Percentiles rank a stretch among this genome's conserved stretches.
Evolutionary conservation across 202 grass and related monocot genomes (phyloP).

Genomic region (Eragrostis tef): DNA sequence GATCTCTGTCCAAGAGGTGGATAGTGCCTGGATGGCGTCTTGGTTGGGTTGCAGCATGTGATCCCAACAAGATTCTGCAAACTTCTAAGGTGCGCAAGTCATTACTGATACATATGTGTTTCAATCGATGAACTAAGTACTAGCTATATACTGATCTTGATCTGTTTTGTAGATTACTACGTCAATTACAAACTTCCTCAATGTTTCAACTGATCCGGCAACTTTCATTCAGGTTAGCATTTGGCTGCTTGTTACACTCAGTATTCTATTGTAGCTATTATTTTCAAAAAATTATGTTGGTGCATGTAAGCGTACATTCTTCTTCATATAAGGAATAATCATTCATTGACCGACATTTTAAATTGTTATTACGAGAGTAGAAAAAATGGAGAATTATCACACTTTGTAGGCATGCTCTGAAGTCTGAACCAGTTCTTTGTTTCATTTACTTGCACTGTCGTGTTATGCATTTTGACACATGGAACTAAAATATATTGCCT

Average conservation of each 20-base stretch:
- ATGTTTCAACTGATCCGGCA: constrained; percentile 73
- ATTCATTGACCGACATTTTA: background rate
- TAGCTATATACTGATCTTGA: background rate
- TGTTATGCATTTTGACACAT: background rate
- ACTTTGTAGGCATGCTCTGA: background rate
- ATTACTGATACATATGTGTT: background rate
- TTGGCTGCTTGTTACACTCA: background rate
- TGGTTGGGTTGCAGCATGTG: constrained; percentile 69
- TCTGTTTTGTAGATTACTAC: constrained; percentile 51
- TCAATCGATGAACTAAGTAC: background rate
- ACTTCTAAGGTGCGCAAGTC: constrained; percentile 53
- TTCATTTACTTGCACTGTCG: background rate
- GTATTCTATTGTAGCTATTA: background rate
- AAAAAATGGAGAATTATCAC: background rate
- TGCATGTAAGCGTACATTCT: background rate
- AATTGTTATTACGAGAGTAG: background rate
- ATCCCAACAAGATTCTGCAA: constrained; percentile 62
- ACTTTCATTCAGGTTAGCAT: constrained; percentile 77
- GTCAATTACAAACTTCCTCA: constrained; percentile 69
- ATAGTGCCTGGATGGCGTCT: constrained; percentile 85
- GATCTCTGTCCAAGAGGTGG: constrained; percentile 85
- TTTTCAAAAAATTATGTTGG: background rate
- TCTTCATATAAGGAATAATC: background rate
- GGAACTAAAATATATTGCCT: background rate
- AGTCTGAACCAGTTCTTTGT: background rate